Base-by-base conservation (phyloP, 1,284 basidiomycete species). In the Somion occarium region DNA sequence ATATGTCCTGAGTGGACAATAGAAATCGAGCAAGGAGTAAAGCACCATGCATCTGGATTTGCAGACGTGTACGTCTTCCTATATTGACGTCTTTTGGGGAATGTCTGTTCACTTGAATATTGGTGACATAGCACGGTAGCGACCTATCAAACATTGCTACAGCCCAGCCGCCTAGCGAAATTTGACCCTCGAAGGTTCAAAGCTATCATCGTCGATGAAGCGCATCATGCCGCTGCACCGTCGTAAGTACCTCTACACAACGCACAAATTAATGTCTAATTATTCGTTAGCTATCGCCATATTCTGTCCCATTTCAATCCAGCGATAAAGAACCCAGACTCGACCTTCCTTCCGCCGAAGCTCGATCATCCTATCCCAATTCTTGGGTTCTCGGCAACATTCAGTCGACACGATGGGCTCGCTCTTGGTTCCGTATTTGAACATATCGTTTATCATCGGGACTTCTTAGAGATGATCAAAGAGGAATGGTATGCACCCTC, bases 331-430 rank as follows among this genome's bases (percentile, higher is more conserved):
- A 72, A 74, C 56, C 82, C 83, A 2, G 79, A 83, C 55, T 34
- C 44, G 3, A 55, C 65, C 24, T 67, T 72, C 26, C 47, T 62
- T 22, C 60, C 70, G 44, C 69, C 73, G 15, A 50, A 53, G 7
- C 56, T 72, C 23, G 57, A 67, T n/a, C 73, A 80, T 54, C 67
- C 71, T 20, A 80, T 95, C 18, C 94, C 95, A 2, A 85, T 98
- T 53, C 78, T 99, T 49, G 96, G 95, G 0, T 98, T 99, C 68
- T 94, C 92, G 37, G 95, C 96, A 1, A 99, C 96, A 0, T 97
- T 98, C 70, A 87, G 84, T 57, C 79, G 96, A 20, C 91, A 96
- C 62, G 95, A 99, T 63, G 91, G 93, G 7, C 74, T 96, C 2
- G 91, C 93, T 0, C 78, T 99, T 5, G 85, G 91, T 2, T 87